Evolutionary conservation across 805 yeast species (phyloP).

Genomic region (Candida railenensis): DNA sequence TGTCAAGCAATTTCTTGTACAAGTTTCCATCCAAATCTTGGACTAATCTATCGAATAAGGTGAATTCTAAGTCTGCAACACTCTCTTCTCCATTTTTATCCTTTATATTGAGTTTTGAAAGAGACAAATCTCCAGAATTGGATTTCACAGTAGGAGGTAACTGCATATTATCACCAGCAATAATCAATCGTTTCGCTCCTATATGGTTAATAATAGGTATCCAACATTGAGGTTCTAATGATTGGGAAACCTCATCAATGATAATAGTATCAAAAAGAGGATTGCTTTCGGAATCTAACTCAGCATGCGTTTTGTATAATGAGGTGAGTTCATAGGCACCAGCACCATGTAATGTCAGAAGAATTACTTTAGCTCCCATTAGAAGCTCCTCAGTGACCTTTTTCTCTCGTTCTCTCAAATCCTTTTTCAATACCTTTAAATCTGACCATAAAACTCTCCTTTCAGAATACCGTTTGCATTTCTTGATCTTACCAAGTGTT

Average conservation of each 20-base stretch:
- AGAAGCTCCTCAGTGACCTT: constrained; percentile 61
- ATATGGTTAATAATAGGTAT: constrained; percentile 76
- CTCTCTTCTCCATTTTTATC: constrained; percentile 26
- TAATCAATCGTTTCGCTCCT: constrained; percentile 55
- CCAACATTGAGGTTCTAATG: constrained; percentile 96
- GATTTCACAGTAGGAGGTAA: constrained; percentile 87
- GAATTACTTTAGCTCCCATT: constrained; percentile 62
- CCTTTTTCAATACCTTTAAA: constrained; percentile 67
- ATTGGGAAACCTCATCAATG: constrained; percentile 94
- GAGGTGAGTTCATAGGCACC: constrained; percentile 69
- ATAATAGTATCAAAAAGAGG: constrained; percentile 73
- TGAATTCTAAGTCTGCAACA: constrained; percentile 53
- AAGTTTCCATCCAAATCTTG: constrained; percentile 37
- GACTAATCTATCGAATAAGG: constrained; percentile 80
- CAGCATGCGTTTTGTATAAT: constrained; percentile 36
- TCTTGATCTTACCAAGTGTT: constrained; percentile 55
- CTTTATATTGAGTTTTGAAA: constrained; percentile 13
- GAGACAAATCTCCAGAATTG: constrained; percentile 11
- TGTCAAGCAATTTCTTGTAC: constrained; percentile 59
- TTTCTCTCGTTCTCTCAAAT: constrained; percentile 63
- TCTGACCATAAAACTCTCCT: constrained; percentile 67
- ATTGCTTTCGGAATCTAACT: constrained; percentile 8
- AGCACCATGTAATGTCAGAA: constrained; percentile 86
- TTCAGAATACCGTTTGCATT: constrained; percentile 62
- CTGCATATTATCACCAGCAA: constrained; percentile 94